Percentiles rank a stretch among this genome's conserved stretches.
Evolutionary conservation across 1,139 yeast species (phyloP).

Genomic region (Yamadazyma atlantica): DNA sequence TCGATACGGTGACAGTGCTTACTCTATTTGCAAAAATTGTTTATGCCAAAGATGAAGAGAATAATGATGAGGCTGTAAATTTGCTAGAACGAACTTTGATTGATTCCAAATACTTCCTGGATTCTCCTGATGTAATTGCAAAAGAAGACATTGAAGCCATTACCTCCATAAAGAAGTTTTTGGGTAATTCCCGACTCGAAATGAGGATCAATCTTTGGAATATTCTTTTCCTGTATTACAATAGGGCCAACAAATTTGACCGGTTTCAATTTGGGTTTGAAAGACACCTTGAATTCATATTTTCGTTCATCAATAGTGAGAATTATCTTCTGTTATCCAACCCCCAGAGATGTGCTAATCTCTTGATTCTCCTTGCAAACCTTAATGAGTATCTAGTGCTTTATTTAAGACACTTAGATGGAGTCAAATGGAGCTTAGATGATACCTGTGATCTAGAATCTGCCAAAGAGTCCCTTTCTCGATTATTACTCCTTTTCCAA

Average conservation of each 20-base stretch:
- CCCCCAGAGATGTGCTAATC: conserved; percentile 17
- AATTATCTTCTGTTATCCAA: conserved; percentile 12
- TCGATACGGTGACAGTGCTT: conserved; percentile 66
- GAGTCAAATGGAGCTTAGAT: conserved; percentile 23
- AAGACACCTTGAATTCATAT: conserved; percentile 28
- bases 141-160: conserved; percentile 24
- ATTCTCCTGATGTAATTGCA: neutral
- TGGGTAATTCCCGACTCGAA: conserved; percentile 62
- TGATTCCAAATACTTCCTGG: conserved; percentile 10
- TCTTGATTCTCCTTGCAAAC: conserved; percentile 32
- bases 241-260: conserved; percentile 33
- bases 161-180: conserved; percentile 55
- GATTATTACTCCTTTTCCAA: conserved; percentile 33
- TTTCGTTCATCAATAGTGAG: conserved; percentile 22
- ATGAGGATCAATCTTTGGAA: conserved; percentile 77
- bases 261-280: conserved; percentile 58
- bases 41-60: conserved; percentile 33
- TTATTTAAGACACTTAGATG: conserved; percentile 21
- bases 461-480: conserved; percentile 10
- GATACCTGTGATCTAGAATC: conserved; percentile 1
- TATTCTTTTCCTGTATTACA: conserved; percentile 62
- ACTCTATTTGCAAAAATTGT: conserved; percentile 64
- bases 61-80: conserved; percentile 46
- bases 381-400: conserved; percentile 28
- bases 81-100: conserved; percentile 57